phyloP scores from a whole-genome alignment of 2,329 filamentous ascomycete genomes.

The Myriosclerotinia scirpicola region DNA sequence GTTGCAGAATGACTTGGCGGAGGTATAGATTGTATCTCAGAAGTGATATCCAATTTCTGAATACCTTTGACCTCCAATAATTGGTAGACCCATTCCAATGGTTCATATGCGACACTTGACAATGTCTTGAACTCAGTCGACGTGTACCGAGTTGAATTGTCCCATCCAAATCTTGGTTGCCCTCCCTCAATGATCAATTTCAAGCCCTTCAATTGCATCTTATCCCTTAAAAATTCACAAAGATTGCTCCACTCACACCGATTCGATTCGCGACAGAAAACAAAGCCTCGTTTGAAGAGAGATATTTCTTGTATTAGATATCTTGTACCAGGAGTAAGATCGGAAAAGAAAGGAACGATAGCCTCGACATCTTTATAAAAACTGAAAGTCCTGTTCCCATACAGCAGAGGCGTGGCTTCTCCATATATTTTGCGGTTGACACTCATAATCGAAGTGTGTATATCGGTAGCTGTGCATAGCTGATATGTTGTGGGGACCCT shows the following conservation, averaged over 20 bases:
- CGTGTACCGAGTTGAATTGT: conserved; percentile 48
- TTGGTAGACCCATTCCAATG: conserved; percentile 58
- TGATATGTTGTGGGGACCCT: conserved; percentile 57
- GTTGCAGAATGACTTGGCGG: conserved; percentile 52
- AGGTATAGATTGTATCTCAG: conserved; percentile 50
- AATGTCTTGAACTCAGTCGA: conserved; percentile 50
- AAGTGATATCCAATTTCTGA: conserved; percentile 51
- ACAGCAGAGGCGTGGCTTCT: conserved; percentile 58
- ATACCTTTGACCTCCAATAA: conserved; percentile 52
- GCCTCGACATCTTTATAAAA: conserved; percentile 62
- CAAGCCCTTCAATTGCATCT: conserved; percentile 46
- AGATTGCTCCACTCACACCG: conserved; percentile 55
- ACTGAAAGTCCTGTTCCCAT: conserved; percentile 56
- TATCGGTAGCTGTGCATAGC: conserved; percentile 45
- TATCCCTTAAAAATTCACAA: conserved; percentile 49
- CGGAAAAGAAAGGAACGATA: conserved; percentile 57
- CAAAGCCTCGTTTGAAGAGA: conserved; percentile 55
- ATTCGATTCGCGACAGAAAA: conserved; percentile 56
- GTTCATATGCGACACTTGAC: conserved; percentile 46
- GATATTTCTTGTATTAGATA: conserved; percentile 51
- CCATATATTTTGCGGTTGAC: conserved; percentile 51
- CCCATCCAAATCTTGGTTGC: conserved; percentile 50
- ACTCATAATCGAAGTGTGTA: conserved; percentile 50
- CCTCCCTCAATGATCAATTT: conserved; percentile 57
- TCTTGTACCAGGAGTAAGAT: conserved; percentile 53